These are phyloP conservation scores for Parachaetomium inaequale DNA, from an alignment of 495 filamentous ascomycete genomes.

Conservation along the genomic window DNA sequence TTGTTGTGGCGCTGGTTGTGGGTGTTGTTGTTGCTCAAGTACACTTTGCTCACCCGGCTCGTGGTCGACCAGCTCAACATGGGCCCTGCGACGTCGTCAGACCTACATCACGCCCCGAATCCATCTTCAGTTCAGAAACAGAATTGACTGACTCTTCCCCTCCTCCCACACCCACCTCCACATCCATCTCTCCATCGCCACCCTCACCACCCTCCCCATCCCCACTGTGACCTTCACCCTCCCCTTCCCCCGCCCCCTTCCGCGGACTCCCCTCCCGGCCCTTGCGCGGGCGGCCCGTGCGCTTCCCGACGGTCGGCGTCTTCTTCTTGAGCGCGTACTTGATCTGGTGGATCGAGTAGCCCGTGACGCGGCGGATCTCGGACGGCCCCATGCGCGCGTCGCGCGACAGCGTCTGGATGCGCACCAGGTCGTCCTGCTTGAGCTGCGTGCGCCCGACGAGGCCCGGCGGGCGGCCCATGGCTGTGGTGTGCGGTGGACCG, in stretches of 20 bases:
- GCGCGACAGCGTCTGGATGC: constrained; percentile 8
- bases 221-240: not conserved
- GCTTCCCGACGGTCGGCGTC: constrained; percentile 9
- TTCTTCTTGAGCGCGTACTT: constrained; percentile 20
- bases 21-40: not conserved
- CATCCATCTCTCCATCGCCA: not conserved
- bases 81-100: not conserved
- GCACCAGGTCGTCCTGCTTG: constrained; percentile 10
- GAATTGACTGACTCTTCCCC: not conserved
- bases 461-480: constrained; percentile 9
- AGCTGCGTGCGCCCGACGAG: constrained; percentile 3
- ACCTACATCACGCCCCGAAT: not conserved
- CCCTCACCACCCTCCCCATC: not conserved
- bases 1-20: too few relatives aligned
- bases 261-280: too few relatives aligned
- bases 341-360: constrained; percentile 18
- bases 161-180: not conserved
- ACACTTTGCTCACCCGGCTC: not conserved
- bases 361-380: constrained; percentile 12
- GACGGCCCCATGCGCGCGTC: constrained; percentile 14
- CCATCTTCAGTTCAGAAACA: too few relatives aligned
- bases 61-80: not conserved
- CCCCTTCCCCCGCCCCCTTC: too few relatives aligned
- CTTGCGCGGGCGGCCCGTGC: constrained; percentile 12
- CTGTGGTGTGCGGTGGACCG: not conserved